Percentiles rank a stretch among this genome's conserved stretches.
Evolutionary conservation across 306 rosid species (phyloP).

Genomic region (Castanea crenata): DNA sequence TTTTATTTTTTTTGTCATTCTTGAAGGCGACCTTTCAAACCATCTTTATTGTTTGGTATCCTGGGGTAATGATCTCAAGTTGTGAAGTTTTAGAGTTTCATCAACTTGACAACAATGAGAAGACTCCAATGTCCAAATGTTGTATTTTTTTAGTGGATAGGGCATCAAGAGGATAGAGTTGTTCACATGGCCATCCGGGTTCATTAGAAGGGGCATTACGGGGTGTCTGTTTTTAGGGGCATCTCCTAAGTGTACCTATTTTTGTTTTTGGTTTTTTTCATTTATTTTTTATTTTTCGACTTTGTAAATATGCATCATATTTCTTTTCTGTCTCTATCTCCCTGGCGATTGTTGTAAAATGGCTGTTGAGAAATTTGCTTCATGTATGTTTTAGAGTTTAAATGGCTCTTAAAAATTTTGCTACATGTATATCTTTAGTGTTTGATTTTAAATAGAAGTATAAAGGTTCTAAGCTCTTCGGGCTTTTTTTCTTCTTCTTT

Average conservation of each 20-base stretch:
- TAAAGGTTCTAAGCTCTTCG: not conserved
- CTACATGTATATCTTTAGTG: not conserved
- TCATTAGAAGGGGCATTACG: conserved; percentile 32
- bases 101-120: conserved; percentile 9
- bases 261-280: not conserved
- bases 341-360: conserved; percentile 52
- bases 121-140: not conserved
- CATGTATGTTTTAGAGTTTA: conserved; percentile 19
- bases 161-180: not conserved
- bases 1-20: conserved; percentile 31
- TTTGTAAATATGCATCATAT: conserved; percentile 46
- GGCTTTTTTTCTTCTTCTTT: not conserved
- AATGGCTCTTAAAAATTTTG: conserved; percentile 23
- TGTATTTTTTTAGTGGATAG: conserved; percentile 6
- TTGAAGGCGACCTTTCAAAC: conserved; percentile 53
- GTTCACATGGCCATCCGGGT: not conserved
- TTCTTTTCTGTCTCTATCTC: conserved; percentile 6
- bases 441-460: not conserved
- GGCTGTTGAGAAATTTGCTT: conserved; percentile 40
- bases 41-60: conserved; percentile 41
- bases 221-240: conserved; percentile 72
- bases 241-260: conserved; percentile 34
- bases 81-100: conserved; percentile 41
- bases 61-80: conserved; percentile 30
- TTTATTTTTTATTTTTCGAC: conserved; percentile 6